Base-by-base conservation (phyloP, 805 yeast species). In the Torulaspora gathmanii region DNA sequence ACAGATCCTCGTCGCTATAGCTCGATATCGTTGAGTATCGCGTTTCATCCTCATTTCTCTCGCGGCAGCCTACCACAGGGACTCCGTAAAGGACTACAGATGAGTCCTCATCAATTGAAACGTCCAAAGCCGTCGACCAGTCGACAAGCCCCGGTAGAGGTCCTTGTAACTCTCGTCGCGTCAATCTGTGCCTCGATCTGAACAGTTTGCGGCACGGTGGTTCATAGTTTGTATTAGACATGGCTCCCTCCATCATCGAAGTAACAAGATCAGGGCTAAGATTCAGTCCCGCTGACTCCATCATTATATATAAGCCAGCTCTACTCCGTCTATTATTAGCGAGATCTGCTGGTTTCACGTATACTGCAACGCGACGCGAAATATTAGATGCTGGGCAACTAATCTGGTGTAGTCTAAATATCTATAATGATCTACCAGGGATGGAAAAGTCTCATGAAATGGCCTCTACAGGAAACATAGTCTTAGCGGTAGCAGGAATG, bases 401-500 rank as follows among this genome's bases (percentile, higher is more conserved):
- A 7, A 22, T 42, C 43, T 29, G 45, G 28, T n/a, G 30, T 37
- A 12, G 2, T 29, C 16, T n/a, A 29, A 29, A 15, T 13, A 13
- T 9, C n/a, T 33, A 20, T 33, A 19, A 16, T 17, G 25, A 17
- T 19, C 36, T 33, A 17, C 22, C 3, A 12, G 36, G 13, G 36
- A 13, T 13, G 8, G 16, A 4, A 29, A 15, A 29, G 16, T 13
- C 16, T 29, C 33, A 13, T 29, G 33, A 10, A 10, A 22, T 10
- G 25, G 8, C 10, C 8, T 4, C 40, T 39, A 44, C 13, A 44
- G 10, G 25, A 44, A 44, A 23, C 44, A 39, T 16, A 63, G 40
- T 25, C 61, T 49, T 11, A 52, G 31, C n/a, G 69, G 69, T 27
- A 64, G 53, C 19, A 61, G 26, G 27, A 63, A 53, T 17, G 64